Percentiles rank a stretch among this genome's conserved stretches.
Conservation (phyloP, 23 red algal species). For the Cyanidioschyzon merolae region DNA sequence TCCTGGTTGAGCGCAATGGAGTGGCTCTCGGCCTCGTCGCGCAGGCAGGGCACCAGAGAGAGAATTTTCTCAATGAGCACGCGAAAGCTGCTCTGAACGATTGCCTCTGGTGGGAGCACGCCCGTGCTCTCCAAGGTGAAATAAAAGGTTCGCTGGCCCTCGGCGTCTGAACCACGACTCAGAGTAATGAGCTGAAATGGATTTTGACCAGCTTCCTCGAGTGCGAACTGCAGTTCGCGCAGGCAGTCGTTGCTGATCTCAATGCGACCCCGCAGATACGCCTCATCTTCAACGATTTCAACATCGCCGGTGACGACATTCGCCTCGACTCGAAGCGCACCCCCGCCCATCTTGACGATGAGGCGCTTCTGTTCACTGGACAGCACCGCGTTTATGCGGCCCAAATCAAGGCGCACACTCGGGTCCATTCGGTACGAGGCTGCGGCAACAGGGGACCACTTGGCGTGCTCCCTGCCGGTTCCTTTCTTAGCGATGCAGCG, state of each 20-base stretch:
- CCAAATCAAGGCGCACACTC: not conserved
- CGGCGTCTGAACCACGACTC: constrained; percentile 41
- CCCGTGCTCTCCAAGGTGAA: constrained; percentile 90
- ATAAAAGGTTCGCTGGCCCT: constrained; percentile 9
- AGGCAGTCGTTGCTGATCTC: constrained; percentile 29
- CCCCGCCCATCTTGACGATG: constrained; percentile 10
- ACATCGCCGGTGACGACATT: not conserved
- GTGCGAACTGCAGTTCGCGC: constrained; percentile 36
- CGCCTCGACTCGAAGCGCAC: constrained; percentile 1
- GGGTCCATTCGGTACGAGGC: constrained; percentile 42
- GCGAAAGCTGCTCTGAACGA: not conserved
- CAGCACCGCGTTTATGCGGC: not conserved
- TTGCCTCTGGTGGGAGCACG: constrained; percentile 39
- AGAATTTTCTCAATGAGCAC: constrained; percentile 13
- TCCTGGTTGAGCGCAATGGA: not conserved
- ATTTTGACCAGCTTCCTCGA: constrained; percentile 69
- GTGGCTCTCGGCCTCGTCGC: constrained; percentile 5
- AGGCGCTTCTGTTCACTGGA: not conserved
- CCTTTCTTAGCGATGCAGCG: constrained; percentile 64
- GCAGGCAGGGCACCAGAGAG: not conserved
- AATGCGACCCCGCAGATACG: constrained; percentile 28
- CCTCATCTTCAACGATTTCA: constrained; percentile 55
- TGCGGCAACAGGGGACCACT: constrained; percentile 89
- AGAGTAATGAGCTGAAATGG: constrained; percentile 46
- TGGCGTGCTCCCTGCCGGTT: constrained; percentile 75